Conservation (phyloP, 2,329 filamentous ascomycete species). For the Colletotrichum sp. region DNA sequence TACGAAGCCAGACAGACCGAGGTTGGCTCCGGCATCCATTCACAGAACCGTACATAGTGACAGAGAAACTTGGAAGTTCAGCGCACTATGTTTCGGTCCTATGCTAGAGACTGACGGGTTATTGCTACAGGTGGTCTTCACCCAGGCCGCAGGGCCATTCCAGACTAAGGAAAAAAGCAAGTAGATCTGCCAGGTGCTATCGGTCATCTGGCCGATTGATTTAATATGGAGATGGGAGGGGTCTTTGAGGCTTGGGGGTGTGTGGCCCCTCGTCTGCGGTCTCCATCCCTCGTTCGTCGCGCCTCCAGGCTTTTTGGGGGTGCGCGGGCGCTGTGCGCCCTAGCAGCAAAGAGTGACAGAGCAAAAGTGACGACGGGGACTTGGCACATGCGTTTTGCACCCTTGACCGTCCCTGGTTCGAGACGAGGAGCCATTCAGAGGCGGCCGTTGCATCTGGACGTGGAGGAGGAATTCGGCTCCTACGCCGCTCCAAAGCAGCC, state of each 20-base stretch:
- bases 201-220: conserved; percentile 19
- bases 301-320: neutral
- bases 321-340: neutral
- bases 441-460: neutral
- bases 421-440: conserved; percentile 11
- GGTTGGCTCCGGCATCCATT: neutral
- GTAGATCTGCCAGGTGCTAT: conserved; percentile 15
- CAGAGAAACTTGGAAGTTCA: neutral
- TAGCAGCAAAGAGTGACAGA: neutral
- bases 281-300: neutral
- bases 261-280: neutral
- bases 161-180: conserved; percentile 9
- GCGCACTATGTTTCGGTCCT: neutral
- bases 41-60: neutral
- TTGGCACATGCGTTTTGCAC: conserved; percentile 17
- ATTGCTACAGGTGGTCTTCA: neutral
- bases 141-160: neutral
- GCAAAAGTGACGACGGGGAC: conserved; percentile 1
- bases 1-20: neutral
- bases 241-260: conserved; percentile 5
- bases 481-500: conserved; percentile 2
- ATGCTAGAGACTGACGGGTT: neutral
- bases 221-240: conserved; percentile 16
- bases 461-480: conserved; percentile 12
- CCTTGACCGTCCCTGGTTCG: conserved; percentile 6